phyloP scores from a whole-genome alignment of 768 basidiomycete genomes.

The Mycena latifolia region DNA sequence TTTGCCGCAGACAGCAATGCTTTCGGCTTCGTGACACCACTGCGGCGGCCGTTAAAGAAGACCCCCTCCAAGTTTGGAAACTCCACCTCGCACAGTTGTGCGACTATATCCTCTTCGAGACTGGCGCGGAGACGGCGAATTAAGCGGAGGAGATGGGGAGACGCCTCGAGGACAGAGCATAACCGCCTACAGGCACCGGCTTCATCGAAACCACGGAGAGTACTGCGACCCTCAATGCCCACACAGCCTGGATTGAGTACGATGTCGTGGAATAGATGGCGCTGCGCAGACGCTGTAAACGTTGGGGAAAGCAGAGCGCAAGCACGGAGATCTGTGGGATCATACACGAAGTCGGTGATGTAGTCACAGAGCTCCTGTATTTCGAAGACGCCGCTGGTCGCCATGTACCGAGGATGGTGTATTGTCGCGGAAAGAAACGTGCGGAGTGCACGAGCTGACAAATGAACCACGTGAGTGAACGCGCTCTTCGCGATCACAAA shows the following conservation, averaged over 20 bases:
- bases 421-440: no score
- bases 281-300: not conserved
- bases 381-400: not conserved
- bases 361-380: constrained; percentile 13
- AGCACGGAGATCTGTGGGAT: not conserved
- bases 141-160: not conserved
- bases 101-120: not conserved
- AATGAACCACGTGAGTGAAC: no score
- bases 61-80: not conserved
- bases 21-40: not conserved
- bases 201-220: not conserved
- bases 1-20: not conserved
- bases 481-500: no score
- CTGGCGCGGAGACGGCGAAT: not conserved
- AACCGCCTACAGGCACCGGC: not conserved
- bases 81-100: not conserved
- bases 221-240: not conserved
- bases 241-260: not conserved
- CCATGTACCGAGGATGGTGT: no score
- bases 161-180: not conserved
- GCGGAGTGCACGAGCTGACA: no score
- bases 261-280: constrained; percentile 7
- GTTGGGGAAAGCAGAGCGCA: constrained; percentile 3
- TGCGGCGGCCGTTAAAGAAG: not conserved
- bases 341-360: not conserved